These are phyloP conservation scores for Trichoderma sp. DNA, from an alignment of 2,329 filamentous ascomycete genomes.

Conservation along the genomic window DNA sequence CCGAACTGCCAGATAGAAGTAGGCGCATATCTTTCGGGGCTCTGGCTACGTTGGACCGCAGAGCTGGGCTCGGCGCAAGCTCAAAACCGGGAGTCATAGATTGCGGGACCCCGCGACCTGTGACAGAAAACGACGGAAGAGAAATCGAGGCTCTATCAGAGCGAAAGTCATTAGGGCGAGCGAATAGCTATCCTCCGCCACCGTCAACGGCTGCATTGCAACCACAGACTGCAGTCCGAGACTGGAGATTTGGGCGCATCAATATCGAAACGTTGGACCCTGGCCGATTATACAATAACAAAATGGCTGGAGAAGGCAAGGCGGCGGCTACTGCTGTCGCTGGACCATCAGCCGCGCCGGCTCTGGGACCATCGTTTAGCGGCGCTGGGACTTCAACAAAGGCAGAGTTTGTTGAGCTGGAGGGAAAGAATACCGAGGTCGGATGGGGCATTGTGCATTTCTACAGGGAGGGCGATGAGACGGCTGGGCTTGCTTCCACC, in stretches of 20 bases:
- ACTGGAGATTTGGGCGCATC: conserved; percentile 81
- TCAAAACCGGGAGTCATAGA: conserved; percentile 43
- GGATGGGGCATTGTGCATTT: conserved; percentile 94
- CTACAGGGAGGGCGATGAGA: conserved; percentile 81
- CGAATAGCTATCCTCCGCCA: conserved; percentile 43
- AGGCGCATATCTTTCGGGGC: conserved; percentile 22
- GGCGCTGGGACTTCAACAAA: conserved; percentile 74
- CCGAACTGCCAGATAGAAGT: neutral
- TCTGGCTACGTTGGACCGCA: neutral
- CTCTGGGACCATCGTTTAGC: conserved; percentile 52
- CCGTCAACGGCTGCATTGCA: conserved; percentile 43
- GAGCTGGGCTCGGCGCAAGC: conserved; percentile 10
- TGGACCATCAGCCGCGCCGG: conserved; percentile 49
- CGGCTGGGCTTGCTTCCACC: conserved; percentile 48
- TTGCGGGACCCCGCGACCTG: conserved; percentile 44
- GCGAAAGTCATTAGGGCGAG: conserved; percentile 40
- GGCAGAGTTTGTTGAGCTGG: conserved; percentile 70
- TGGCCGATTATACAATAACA: conserved; percentile 22
- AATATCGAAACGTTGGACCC: conserved; percentile 80
- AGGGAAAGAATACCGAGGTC: conserved; percentile 69
- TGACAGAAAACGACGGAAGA: conserved; percentile 31
- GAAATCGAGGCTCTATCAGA: conserved; percentile 40
- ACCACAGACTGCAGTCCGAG: conserved; percentile 51
- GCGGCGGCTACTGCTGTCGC: conserved; percentile 30
- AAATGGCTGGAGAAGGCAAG: conserved; percentile 38